Base-by-base conservation (phyloP, 2,329 filamentous ascomycete species). In the Elsinoe perseae region DNA sequence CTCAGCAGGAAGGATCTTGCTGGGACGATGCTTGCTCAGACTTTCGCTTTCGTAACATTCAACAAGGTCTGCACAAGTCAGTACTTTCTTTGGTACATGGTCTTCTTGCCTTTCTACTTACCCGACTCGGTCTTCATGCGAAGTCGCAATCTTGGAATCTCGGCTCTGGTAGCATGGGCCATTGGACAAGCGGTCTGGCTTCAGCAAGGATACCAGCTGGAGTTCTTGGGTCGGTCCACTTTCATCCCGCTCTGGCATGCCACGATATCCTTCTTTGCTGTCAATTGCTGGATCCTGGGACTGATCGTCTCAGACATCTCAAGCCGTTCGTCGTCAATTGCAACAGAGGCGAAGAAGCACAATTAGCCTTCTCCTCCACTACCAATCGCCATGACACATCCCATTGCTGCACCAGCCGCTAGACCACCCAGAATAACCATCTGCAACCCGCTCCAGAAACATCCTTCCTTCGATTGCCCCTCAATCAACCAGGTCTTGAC, bases 61-160 rank as follows among this genome's bases (percentile, higher is more conserved):
- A 98, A 98, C 75, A 98, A 98, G 75, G 93, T 98, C 60, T 97
- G 92, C 78, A 98, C 93, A 2, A 95, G 90, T 66, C 92, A 97
- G 89, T 98, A 98, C 70, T 98, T 98, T 70, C 80, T 98, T 50
- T 98, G 93, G 93, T 97, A 98, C 72, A 84, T 96, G 72, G 82
- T 96, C 61, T 88, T 98, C 64, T 76, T 97, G 2, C 93, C 93
- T 0, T 84, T 96, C 50, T 95, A 96, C 68, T 83, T 98, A 0
- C 90, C 92, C 0, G 74, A 74, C 34, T 96, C 91, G 0, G 85
- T 86, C 0, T 78, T 96, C 12, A 72, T 95, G 0, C 72, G 69
- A 3, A 76, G 73, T 2, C 81, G 81, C 0, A 65, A 66, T 4
- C 71, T 86, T 2, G 93, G 93, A 1, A 58, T 87, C 1, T 64